These are phyloP conservation scores for Conticribra weissflogii DNA, from an alignment of 108 stramenopile species.

Conservation along the genomic window DNA sequence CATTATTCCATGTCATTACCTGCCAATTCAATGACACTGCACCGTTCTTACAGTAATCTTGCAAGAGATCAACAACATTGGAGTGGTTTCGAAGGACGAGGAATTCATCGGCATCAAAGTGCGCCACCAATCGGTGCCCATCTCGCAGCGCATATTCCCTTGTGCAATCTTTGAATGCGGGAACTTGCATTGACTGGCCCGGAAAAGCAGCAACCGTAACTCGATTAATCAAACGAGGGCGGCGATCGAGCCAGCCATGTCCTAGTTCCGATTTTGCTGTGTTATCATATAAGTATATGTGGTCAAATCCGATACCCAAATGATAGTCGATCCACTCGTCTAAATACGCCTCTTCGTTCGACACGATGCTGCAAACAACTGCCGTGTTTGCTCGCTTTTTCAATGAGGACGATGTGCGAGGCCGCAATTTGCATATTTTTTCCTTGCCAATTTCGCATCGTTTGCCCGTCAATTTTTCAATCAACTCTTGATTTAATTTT, in stretches of 20 bases:
- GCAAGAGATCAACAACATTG: constrained; percentile 17
- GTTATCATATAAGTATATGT: constrained; percentile 59
- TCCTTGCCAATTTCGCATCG: too few species aligned
- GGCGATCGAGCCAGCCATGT: constrained; percentile 34
- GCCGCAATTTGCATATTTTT: too few species aligned
- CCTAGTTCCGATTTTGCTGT: constrained; percentile 43
- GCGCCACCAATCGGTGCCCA: constrained; percentile 35
- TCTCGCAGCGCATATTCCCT: constrained; percentile 13
- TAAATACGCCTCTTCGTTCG: constrained; percentile 48
- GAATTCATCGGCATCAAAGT: constrained; percentile 50
- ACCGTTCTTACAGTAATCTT: constrained; percentile 12
- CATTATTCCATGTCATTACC: constrained; percentile 21
- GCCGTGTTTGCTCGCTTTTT: background rate
- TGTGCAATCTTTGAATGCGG: constrained; percentile 41
- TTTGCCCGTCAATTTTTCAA: too few species aligned
- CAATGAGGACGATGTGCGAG: too few species aligned
- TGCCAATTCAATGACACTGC: constrained; percentile 35
- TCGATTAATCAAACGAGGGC: constrained; percentile 15
- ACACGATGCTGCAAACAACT: constrained; percentile 12
- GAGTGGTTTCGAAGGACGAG: constrained; percentile 33
- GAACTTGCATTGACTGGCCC: constrained; percentile 31
- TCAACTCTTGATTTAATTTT: too few species aligned
- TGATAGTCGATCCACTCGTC: constrained; percentile 72
- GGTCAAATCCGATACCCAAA: constrained; percentile 52
- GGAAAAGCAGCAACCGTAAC: constrained; percentile 34